A percentile compares a stretch with the other conserved stretches of the same genome.
These are phyloP conservation scores for Chondrostereum purpureum DNA, from an alignment of 1,284 basidiomycete species.

Conservation along the genomic window DNA sequence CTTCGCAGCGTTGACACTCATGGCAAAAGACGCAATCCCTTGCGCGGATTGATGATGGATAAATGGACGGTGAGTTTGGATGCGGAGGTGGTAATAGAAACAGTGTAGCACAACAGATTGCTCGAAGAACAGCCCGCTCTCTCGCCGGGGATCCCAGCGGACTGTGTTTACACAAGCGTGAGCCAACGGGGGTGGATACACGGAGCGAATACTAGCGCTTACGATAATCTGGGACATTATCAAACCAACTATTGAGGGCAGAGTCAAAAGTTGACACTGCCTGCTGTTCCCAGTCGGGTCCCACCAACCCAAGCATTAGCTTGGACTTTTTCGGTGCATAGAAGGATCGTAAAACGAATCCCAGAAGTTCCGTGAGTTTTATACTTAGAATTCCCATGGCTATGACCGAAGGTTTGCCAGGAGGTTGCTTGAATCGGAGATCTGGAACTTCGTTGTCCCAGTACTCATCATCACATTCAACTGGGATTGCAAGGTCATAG, in stretches of 20 bases:
- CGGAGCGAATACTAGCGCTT: not conserved
- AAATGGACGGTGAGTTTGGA: slow-evolving; percentile 13
- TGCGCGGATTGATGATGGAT: slow-evolving; percentile 10
- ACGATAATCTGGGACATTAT: slow-evolving; percentile 13
- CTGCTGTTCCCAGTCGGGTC: slow-evolving; percentile 33
- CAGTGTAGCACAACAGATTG: slow-evolving; percentile 12
- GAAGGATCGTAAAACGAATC: slow-evolving; percentile 47
- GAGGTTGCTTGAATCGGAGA: slow-evolving; percentile 41
- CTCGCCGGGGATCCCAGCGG: slow-evolving; percentile 10
- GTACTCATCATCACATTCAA: slow-evolving; percentile 46
- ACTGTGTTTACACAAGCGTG: not conserved
- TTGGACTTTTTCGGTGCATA: slow-evolving; percentile 46
- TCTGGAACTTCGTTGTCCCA: slow-evolving; percentile 38
- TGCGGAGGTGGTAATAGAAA: slow-evolving; percentile 11
- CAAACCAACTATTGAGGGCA: slow-evolving; percentile 11
- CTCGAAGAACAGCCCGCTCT: slow-evolving; percentile 9
- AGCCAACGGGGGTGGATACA: not conserved
- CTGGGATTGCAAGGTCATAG: slow-evolving; percentile 45
- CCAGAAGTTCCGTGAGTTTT: slow-evolving; percentile 53
- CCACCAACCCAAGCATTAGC: slow-evolving; percentile 42
- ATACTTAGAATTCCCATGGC: slow-evolving; percentile 46
- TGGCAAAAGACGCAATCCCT: slow-evolving; percentile 11
- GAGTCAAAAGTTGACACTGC: slow-evolving; percentile 11
- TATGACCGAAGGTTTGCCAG: slow-evolving; percentile 38
- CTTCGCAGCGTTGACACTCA: slow-evolving; percentile 12